Evolutionary conservation across 1,284 basidiomycete species (phyloP).

Genomic region (Boletus coffeatus): DNA sequence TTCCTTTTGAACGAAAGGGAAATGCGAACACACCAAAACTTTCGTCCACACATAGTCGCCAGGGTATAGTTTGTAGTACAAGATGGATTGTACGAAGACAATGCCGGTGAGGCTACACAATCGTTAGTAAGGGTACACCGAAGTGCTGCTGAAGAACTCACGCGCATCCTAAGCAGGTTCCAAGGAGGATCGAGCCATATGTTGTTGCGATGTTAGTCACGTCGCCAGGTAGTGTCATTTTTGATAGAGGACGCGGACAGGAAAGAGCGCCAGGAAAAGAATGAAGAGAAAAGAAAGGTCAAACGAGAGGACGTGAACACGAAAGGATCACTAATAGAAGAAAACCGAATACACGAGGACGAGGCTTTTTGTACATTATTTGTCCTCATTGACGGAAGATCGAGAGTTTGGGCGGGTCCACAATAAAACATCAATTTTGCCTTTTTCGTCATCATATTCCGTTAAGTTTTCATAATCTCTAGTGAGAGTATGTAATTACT

Average conservation of each 20-base stretch:
- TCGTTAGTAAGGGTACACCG: constrained; percentile 9
- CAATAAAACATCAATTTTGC: constrained; percentile 8
- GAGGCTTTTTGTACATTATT: constrained; percentile 30
- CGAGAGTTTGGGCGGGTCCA: constrained; percentile 13
- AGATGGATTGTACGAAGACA: constrained; percentile 39
- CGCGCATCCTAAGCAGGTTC: constrained; percentile 28
- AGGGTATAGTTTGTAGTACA: constrained; percentile 42
- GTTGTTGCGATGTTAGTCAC: constrained; percentile 28
- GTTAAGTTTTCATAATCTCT: constrained; percentile 15
- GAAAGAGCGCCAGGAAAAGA: neutral
- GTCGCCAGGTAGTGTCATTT: constrained; percentile 28
- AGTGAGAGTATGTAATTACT: neutral
- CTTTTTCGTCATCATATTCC: constrained; percentile 14
- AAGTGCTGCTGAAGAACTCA: constrained; percentile 4
- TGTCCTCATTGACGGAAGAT: constrained; percentile 29
- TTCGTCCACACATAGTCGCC: constrained; percentile 33
- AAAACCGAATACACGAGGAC: neutral
- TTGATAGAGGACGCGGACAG: neutral
- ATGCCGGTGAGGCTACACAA: constrained; percentile 39
- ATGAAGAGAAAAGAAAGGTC: neutral
- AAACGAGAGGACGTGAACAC: constrained; percentile 29
- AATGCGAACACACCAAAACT: constrained; percentile 30
- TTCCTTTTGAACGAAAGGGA: constrained; percentile 9
- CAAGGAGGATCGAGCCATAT: constrained; percentile 29
- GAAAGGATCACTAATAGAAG: constrained; percentile 19